These are phyloP conservation scores for Syncephalastrum racemosum DNA, from an alignment of 371 early-diverging fungal species.

Conservation along the genomic window DNA sequence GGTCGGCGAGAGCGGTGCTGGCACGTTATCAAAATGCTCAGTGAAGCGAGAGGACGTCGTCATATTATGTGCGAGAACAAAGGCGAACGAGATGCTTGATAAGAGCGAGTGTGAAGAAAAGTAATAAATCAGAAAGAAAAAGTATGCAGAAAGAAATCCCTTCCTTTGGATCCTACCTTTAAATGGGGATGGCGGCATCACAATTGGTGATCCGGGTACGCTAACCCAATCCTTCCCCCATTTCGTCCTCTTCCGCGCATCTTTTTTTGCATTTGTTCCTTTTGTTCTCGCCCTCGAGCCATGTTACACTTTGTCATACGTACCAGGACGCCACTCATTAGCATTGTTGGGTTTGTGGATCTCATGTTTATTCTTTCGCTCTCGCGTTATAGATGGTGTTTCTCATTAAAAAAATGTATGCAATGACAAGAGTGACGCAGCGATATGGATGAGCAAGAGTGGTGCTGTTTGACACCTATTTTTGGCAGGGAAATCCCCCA, in stretches of 20 bases:
- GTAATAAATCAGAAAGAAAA: no score
- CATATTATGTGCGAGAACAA: background rate
- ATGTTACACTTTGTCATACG: background rate
- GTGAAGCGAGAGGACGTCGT: constrained; percentile 5
- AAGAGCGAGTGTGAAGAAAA: no score
- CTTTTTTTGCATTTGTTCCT: constrained; percentile 4
- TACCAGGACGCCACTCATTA: no score
- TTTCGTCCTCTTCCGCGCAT: background rate
- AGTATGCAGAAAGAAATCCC: no score
- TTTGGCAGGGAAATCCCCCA: background rate
- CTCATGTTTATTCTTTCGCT: no score
- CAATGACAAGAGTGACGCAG: background rate
- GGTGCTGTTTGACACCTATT: background rate
- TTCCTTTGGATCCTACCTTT: no score
- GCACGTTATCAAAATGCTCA: constrained; percentile 7
- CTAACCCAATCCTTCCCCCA: background rate
- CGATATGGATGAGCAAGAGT: background rate
- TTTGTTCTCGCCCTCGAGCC: constrained; percentile 4
- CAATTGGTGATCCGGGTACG: no score
- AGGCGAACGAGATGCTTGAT: background rate
- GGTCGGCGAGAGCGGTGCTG: background rate
- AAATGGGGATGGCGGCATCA: no score
- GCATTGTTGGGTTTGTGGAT: no score
- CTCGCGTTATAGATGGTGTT: no score
- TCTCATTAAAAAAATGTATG: no score